Evolutionary conservation across 305 asterid genomes (phyloP), one percentile per base, ranked within the genome.

Genomic region (Solanum hybrid): DNA sequence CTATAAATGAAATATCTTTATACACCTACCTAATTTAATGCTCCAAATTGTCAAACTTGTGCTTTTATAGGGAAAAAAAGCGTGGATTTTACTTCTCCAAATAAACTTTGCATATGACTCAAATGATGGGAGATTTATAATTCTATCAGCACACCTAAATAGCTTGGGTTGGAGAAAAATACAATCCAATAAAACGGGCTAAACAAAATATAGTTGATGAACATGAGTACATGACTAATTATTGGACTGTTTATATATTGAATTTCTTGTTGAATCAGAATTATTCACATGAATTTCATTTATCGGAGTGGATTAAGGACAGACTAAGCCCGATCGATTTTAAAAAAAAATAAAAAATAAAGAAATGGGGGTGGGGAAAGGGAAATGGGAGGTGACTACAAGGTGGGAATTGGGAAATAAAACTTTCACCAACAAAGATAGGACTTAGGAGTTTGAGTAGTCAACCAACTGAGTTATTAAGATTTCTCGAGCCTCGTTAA

Each of bases 281-380:
- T 9, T n/a, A 66, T 66, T 66, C 75, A 66, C 75, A 66, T 56
- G 71, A 17, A 56, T 56, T 56, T 56, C 71, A 56, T 3, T 6
- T 51, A 51, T 3, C 9, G 66, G 66, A 14, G 64, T 46, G 64
- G 20, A 46, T 0, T 12, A 12, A 42, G 22, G 22, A 17, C 1
- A 56, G 69, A 56, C 24, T 56, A 56, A 17, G 24, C 69, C 4
- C 66, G 9, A 51, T 38, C 64, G 7, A 51, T 16, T 40, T 17
- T 16, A 1, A 5, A 0, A 2, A 5, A 2, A 5, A 16, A 16
- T 5, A 40, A 16, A 2, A 2, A 3, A 12, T 4, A 13, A 42
- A 42, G 1, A 42, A 42, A 12, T 12, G 2, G 4, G 66, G 10
- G 66, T 6, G n/a, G 9, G 66, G n/a, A 56, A 56, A 51, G n/a